Evolutionary conservation across 2,329 filamentous ascomycete species (phyloP), one percentile per base, ranked within the genome.

Genomic region (Chaetomiaceae sp.): DNA sequence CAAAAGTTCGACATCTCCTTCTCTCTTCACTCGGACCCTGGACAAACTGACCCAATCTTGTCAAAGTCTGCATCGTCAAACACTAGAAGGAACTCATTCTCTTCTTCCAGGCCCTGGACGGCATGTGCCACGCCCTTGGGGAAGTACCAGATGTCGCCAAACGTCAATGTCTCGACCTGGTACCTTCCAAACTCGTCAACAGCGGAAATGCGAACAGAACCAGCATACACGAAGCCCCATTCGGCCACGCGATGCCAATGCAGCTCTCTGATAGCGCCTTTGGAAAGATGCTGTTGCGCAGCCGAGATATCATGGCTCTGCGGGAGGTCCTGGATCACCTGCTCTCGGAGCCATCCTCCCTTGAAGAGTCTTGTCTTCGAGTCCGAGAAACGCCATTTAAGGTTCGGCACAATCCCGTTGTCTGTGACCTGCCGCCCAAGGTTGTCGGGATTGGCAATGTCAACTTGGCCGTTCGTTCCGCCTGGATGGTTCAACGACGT

Each of bases 331-430:
- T 79, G 78, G 43, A 85, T 75, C 49, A 86, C 80, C 62, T 86
- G 82, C 66, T 85, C 78, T 21, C 84, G 75, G 1, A 81, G 77
- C 83, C 83, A 87, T 2, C 85, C 84, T 1, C 84, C 84, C 23
- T 76, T 77, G 47, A 82, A 73, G 32, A 86, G 73, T 21, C 75
- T 75, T 1, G 81, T 84, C 68, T 81, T 83, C 21, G 82, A 86
- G 65, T 86, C 80, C 0, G 82, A 85, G 68, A 87, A 87, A 48
- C 80, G 79, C 84, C 84, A 81, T 65, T 86, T 87, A 59, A 86
- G 71, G 62, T 87, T 87, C 0, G 80, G 79, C 0, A 87, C 83
- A 10, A 77, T 70, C 14, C 84, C 85, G 43, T 73, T 75, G 63
- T 87, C 84, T 1, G 84, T 86, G 14, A 74, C 71, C 60, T 85